Conservation (phyloP, 306 rosid species). For the Cicer pinnatifidum region DNA sequence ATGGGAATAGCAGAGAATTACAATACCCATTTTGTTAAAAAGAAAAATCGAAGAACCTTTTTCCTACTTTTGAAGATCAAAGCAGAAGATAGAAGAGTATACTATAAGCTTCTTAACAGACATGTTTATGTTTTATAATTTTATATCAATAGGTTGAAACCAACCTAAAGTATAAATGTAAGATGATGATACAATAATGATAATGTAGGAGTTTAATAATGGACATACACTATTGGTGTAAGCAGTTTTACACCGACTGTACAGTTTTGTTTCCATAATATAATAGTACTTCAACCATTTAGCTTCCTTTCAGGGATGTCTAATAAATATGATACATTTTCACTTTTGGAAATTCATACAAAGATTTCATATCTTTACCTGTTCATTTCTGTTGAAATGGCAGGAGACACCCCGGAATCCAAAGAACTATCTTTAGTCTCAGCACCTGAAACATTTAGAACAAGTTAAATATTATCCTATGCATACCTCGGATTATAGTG, state of each 20-base stretch:
- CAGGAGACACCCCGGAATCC: slow-evolving; percentile 62
- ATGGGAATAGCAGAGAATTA: background rate
- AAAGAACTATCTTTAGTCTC: slow-evolving; percentile 71
- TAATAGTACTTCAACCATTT: slow-evolving; percentile 27
- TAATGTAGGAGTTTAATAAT: too few relatives aligned
- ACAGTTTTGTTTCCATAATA: background rate
- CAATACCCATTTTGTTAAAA: background rate
- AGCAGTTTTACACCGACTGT: too few relatives aligned
- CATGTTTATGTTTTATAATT: background rate
- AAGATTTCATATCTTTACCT: slow-evolving; percentile 55
- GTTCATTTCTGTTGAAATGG: slow-evolving; percentile 66
- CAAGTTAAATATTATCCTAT: slow-evolving; percentile 41
- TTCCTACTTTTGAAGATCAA: background rate
- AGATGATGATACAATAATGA: background rate
- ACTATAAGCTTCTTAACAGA: slow-evolving; percentile 3
- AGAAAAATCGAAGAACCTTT: slow-evolving; percentile 3
- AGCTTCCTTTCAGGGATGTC: background rate
- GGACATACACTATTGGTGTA: too few relatives aligned
- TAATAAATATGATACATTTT: slow-evolving; percentile 2
- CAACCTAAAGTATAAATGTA: background rate
- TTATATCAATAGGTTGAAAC: slow-evolving; percentile 16
- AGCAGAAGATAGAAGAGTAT: slow-evolving; percentile 5
- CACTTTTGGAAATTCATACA: background rate
- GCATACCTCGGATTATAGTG: slow-evolving; percentile 26
- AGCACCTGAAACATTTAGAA: slow-evolving; percentile 58